These are phyloP conservation scores for Chalara sp. DNA, from an alignment of 2,329 filamentous ascomycete genomes.

Conservation along the genomic window DNA sequence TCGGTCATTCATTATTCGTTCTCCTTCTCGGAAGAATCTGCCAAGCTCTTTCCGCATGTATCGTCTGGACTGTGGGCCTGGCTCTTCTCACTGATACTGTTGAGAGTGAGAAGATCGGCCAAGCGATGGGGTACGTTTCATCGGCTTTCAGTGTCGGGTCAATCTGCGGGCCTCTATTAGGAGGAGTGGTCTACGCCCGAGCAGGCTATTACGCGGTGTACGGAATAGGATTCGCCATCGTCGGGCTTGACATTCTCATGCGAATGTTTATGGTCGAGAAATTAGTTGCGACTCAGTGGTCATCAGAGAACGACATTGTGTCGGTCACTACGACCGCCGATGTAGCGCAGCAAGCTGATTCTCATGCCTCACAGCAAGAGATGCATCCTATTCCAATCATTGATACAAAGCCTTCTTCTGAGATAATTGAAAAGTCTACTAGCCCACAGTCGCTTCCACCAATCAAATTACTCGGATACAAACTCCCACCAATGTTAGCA, in stretches of 20 bases:
- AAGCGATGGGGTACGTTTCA: slow-evolving; percentile 21
- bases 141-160: slow-evolving; percentile 51
- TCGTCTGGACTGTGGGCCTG: slow-evolving; percentile 69
- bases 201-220: slow-evolving; percentile 56
- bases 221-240: slow-evolving; percentile 48
- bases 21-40: slow-evolving; percentile 57
- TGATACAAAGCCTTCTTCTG: no score
- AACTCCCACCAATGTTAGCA: slow-evolving; percentile 14
- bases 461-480: background rate
- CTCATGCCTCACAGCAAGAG: no score
- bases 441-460: background rate
- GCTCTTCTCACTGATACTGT: slow-evolving; percentile 67
- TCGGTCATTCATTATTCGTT: slow-evolving; percentile 53
- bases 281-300: slow-evolving; percentile 44
- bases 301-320: background rate
- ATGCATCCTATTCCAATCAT: no score
- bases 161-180: slow-evolving; percentile 59
- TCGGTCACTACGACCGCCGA: no score
- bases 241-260: slow-evolving; percentile 46
- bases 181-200: slow-evolving; percentile 58
- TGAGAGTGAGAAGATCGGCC: slow-evolving; percentile 28
- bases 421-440: no score
- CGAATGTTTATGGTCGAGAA: slow-evolving; percentile 50
- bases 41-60: slow-evolving; percentile 61
- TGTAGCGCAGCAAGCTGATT: no score